These are phyloP conservation scores for Leccinum griseonigrum DNA, from an alignment of 1,284 basidiomycete genomes.

Conservation along the genomic window DNA sequence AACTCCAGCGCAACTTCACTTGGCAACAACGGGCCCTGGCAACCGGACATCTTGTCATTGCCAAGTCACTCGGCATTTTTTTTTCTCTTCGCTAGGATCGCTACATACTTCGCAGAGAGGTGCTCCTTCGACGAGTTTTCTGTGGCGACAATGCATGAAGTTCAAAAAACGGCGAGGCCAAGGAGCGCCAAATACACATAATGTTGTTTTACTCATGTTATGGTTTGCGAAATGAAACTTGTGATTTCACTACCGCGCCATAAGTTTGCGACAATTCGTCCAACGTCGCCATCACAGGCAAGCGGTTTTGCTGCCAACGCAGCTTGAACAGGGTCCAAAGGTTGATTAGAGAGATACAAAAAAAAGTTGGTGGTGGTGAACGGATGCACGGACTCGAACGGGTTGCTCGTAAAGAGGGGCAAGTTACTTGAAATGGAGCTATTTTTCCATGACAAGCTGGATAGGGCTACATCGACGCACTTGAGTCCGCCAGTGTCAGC, in stretches of 20 bases:
- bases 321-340: not conserved
- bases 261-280: not conserved
- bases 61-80: not conserved
- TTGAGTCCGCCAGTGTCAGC: not conserved
- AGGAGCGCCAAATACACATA: not conserved
- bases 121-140: not conserved
- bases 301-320: not conserved
- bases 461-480: not conserved
- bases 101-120: not conserved
- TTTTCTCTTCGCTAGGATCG: not conserved
- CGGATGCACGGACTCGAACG: too few relatives aligned
- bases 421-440: constrained; percentile 13
- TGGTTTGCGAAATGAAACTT: not conserved
- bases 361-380: not conserved
- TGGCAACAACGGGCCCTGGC: not conserved
- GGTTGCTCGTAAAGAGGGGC: not conserved
- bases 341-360: not conserved
- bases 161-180: not conserved
- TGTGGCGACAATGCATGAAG: not conserved
- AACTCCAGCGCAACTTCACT: not conserved
- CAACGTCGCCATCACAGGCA: not conserved
- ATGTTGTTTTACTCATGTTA: not conserved
- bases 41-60: not conserved
- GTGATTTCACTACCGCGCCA: not conserved
- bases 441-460: constrained; percentile 4